Evolutionary conservation across 495 filamentous ascomycete genomes (phyloP).

Genomic region (Talaromyces trachyspermus): DNA sequence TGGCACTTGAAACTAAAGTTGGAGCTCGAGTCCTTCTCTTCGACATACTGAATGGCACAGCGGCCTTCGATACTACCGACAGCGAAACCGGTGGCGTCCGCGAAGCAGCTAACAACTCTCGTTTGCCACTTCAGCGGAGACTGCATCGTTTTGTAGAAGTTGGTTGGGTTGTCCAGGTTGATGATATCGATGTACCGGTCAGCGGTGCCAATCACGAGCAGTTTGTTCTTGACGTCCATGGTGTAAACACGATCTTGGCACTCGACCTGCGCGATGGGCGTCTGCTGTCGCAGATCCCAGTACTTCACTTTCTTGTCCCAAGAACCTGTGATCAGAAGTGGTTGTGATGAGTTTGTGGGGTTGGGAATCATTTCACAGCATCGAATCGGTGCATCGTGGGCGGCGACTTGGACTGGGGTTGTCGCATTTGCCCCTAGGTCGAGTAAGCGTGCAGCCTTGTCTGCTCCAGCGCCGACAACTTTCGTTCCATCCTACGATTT

Average conservation of each 20-base stretch:
- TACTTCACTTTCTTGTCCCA: conserved; percentile 97
- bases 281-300: conserved; percentile 74
- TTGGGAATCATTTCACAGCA: conserved; percentile 66
- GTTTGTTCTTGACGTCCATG: conserved; percentile 71
- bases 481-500: conserved; percentile 56
- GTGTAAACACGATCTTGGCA: conserved; percentile 79
- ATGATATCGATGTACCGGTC: conserved; percentile 85
- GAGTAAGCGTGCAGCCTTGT: conserved; percentile 74
- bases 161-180: conserved; percentile 67
- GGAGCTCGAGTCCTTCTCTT: conserved; percentile 72
- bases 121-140: conserved; percentile 88
- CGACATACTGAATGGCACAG: conserved; percentile 81
- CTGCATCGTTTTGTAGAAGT: conserved; percentile 76
- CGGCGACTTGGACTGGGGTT: conserved; percentile 56
- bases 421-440: conserved; percentile 56
- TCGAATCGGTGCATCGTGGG: conserved; percentile 73
- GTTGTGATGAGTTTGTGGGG: conserved; percentile 41
- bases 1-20: conserved; percentile 96
- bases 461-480: conserved; percentile 74
- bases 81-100: conserved; percentile 76
- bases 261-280: conserved; percentile 54
- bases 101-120: conserved; percentile 74
- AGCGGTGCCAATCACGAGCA: conserved; percentile 77
- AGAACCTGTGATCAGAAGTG: conserved; percentile 77
- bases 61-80: conserved; percentile 85